phyloP scores from a whole-genome alignment of 208 protist genomes.

The Leishmania tropica region DNA sequence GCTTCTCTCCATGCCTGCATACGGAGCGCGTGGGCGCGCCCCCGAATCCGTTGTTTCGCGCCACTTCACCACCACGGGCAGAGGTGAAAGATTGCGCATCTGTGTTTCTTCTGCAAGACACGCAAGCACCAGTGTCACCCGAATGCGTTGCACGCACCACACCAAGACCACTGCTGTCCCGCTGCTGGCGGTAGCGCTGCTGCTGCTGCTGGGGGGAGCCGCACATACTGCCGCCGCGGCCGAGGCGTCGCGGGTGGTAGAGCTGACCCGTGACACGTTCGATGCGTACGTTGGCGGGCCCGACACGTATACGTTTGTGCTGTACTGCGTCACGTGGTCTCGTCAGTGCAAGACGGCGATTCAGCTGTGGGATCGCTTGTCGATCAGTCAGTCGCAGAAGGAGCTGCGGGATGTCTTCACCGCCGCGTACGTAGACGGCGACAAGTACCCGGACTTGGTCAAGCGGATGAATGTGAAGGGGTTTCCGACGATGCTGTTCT shows the following conservation, averaged over 20 bases:
- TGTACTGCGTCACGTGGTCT: conserved; percentile 77
- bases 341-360: conserved; percentile 39
- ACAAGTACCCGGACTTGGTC: conserved; percentile 54
- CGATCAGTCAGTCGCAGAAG: conserved; percentile 66
- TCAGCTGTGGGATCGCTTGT: conserved; percentile 65
- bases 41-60: background rate
- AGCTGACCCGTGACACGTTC: conserved; percentile 66
- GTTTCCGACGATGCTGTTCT: conserved; percentile 68
- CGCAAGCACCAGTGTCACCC: background rate
- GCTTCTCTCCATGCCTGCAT: background rate
- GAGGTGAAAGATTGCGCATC: background rate
- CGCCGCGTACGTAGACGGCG: conserved; percentile 64
- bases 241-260: conserved; percentile 51
- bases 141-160: background rate
- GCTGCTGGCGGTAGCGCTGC: conserved; percentile 2
- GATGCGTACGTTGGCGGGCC: conserved; percentile 57
- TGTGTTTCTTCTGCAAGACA: background rate
- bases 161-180: background rate
- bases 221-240: background rate
- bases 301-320: conserved; percentile 66
- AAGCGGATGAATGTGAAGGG: conserved; percentile 46
- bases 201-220: conserved; percentile 4
- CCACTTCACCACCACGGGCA: background rate
- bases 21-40: background rate
- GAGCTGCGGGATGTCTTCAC: conserved; percentile 60